phyloP scores from a whole-genome alignment of 1,284 basidiomycete species.

The Ustilago loliicola region DNA sequence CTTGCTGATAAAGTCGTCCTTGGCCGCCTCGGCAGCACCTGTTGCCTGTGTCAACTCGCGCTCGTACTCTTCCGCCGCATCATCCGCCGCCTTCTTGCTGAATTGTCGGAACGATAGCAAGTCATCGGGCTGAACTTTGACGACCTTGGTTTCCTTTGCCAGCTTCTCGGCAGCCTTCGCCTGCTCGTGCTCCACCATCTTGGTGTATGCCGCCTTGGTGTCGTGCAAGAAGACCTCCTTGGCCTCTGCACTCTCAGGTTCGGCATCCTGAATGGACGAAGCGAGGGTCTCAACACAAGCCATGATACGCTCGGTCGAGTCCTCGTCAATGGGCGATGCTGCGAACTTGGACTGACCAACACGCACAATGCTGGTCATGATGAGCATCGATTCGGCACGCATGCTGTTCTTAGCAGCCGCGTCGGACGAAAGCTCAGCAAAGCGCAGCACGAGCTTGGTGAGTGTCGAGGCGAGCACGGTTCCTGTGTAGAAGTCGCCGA shows the following conservation, averaged over 20 bases:
- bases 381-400: constrained; percentile 95
- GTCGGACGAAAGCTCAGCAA: constrained; percentile 76
- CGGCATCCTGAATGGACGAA: constrained; percentile 55
- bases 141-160: constrained; percentile 81
- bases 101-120: constrained; percentile 93
- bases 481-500: constrained; percentile 97
- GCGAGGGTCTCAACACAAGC: constrained; percentile 94
- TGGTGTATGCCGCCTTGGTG: constrained; percentile 91
- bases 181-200: constrained; percentile 88
- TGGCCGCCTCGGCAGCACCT: constrained; percentile 80
- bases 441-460: constrained; percentile 91
- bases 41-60: constrained; percentile 91
- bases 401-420: constrained; percentile 76
- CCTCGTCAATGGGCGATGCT: constrained; percentile 94
- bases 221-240: constrained; percentile 90
- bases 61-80: constrained; percentile 77
- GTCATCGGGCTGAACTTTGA: constrained; percentile 90
- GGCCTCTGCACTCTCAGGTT: constrained; percentile 75
- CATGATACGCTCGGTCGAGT: constrained; percentile 95
- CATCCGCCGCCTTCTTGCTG: constrained; percentile 82
- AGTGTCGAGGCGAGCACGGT: constrained; percentile 88
- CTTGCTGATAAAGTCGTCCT: constrained; percentile 97
- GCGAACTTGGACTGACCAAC: constrained; percentile 97
- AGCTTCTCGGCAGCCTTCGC: constrained; percentile 82
- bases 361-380: constrained; percentile 96